Conservation (phyloP, 805 yeast genomes). For the Zygosaccharomyces pseudorouxii region DNA sequence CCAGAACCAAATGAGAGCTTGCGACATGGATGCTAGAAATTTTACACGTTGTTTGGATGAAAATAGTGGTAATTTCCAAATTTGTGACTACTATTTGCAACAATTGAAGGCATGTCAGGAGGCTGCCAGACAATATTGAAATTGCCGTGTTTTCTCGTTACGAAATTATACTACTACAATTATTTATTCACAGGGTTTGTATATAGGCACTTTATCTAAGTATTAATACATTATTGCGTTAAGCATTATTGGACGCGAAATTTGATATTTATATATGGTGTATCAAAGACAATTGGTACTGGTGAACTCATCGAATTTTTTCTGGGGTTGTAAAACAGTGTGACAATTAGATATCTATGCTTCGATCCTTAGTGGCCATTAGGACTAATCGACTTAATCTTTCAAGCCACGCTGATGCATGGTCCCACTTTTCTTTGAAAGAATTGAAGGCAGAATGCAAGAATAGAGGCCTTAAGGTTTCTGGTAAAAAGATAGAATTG, state of each 20-base stretch:
- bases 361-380: not conserved
- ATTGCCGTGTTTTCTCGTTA: not conserved
- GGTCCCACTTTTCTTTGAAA: conserved; percentile 44
- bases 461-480: conserved; percentile 52
- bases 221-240: conserved; percentile 2
- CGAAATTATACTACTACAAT: not conserved
- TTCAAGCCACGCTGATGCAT: not conserved
- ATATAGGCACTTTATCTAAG: not conserved
- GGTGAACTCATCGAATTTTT: not conserved
- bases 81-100: conserved; percentile 94
- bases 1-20: conserved; percentile 49
- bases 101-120: conserved; percentile 97
- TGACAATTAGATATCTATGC: conserved; percentile 2
- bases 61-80: conserved; percentile 92
- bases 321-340: not conserved
- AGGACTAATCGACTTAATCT: not conserved
- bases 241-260: conserved; percentile 1
- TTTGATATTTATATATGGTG: not conserved
- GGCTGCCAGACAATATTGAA: conserved; percentile 76
- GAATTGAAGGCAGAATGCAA: conserved; percentile 56
- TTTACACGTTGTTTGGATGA: conserved; percentile 95
- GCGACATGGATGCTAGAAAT: conserved; percentile 91
- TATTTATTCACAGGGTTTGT: not conserved
- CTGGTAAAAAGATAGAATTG: conserved; percentile 59
- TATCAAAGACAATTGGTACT: not conserved